Base-by-base conservation (phyloP, 2,329 filamentous ascomycete species). In the Alternaria sp. region DNA sequence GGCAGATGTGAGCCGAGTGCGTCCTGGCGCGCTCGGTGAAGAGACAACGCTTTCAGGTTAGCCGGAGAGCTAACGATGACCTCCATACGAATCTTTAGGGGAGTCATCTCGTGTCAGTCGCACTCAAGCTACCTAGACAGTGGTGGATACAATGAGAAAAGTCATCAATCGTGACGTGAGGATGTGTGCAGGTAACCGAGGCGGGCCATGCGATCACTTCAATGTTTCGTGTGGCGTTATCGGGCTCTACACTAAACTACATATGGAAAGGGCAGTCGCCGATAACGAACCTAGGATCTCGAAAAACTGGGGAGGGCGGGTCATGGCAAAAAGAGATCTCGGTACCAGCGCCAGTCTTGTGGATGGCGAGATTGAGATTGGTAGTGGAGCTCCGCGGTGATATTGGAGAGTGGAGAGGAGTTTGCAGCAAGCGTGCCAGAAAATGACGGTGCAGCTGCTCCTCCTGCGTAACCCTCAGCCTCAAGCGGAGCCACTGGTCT, bases 171-270 rank as follows among this genome's bases (percentile, higher is more conserved):
- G 36, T 54, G 52, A 44, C 32, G 52, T 54, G 52, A 28, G 10
- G 52, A 54, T 17, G 15, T 21, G 19, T 54, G 52, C 52, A 44
- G 23, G 17, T 54, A 71, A 56, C 62, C 72, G 36, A 28, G 63
- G 21, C 60, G 50, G 11, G 57, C 62, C n/a, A 53, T 69, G 46
- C 32, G 17, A 57, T 46, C n/a, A 21, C 15, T 36, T 17, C 43
- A 25, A 12, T 13, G 32, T 36, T 40, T 40, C 36, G 36, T 40
- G 47, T 61, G 53, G 55, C 59, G 53, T 57, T 28, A 19, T 49
- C 57, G 47, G 23, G 28, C 40, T 47, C 32, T 23, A 23, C 28
- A 28, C 59, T 62, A 62, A 19, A 21, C 59, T 19, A 52, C 11
- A 49, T 46, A 5, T 8, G 19, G 59, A 4, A 44, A 45, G 12